Percentiles rank a stretch among this genome's conserved stretches.
phyloP scores from a whole-genome alignment of 2,329 filamentous ascomycete genomes.

The Fusarium multiceps region DNA sequence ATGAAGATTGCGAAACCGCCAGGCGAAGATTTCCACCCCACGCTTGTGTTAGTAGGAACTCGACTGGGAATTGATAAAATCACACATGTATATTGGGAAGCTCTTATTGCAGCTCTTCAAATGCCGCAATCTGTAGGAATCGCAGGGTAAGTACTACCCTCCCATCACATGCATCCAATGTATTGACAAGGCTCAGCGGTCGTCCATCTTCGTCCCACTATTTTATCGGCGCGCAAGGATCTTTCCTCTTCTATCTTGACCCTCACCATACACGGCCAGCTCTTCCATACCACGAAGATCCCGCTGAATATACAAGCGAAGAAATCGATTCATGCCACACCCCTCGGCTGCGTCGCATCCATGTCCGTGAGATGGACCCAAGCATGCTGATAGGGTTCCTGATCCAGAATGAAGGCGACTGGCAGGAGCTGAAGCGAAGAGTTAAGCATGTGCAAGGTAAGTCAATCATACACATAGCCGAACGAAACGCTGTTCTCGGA shows the following conservation, averaged over 20 bases:
- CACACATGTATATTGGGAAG: slow-evolving; percentile 94
- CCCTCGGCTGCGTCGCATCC: slow-evolving; percentile 81
- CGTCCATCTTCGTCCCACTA: slow-evolving; percentile 87
- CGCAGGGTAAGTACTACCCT: slow-evolving; percentile 74
- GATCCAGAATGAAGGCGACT: slow-evolving; percentile 84
- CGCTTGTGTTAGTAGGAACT: slow-evolving; percentile 88
- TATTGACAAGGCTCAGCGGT: slow-evolving; percentile 66
- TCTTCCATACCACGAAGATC: slow-evolving; percentile 70
- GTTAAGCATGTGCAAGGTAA: slow-evolving; percentile 83
- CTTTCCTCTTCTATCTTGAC: slow-evolving; percentile 92
- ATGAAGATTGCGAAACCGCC: slow-evolving; percentile 78
- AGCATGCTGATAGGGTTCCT: slow-evolving; percentile 97
- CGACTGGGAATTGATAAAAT: slow-evolving; percentile 93
- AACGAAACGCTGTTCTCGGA: slow-evolving; percentile 70
- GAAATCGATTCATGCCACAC: slow-evolving; percentile 90
- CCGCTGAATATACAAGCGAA: slow-evolving; percentile 71
- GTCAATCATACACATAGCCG: slow-evolving; percentile 84
- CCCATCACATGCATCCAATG: not conserved
- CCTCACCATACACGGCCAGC: slow-evolving; percentile 87
- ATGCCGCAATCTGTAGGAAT: slow-evolving; percentile 96
- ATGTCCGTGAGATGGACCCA: slow-evolving; percentile 94
- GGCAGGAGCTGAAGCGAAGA: slow-evolving; percentile 82
- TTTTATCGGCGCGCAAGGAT: slow-evolving; percentile 71
- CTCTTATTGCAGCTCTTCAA: slow-evolving; percentile 85
- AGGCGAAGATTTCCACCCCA: slow-evolving; percentile 78